Evolutionary conservation across 1,139 yeast genomes (phyloP).

Genomic region (Taphrina wiesneri): DNA sequence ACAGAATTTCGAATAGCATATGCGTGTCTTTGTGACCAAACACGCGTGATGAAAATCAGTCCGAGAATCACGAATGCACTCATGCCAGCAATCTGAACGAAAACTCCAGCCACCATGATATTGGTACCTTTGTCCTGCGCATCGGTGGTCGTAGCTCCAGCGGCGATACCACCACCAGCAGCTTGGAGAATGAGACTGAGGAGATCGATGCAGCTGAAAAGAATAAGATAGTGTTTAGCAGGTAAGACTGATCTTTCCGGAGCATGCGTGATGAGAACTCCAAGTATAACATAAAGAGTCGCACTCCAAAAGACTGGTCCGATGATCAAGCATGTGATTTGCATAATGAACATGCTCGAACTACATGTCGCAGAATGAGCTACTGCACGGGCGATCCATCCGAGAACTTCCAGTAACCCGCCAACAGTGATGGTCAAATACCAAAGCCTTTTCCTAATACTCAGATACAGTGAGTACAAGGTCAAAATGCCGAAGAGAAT

Average conservation of each 20-base stretch:
- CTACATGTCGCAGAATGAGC: slow-evolving; percentile 49
- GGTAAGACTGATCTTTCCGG: slow-evolving; percentile 7
- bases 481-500: slow-evolving; percentile 26
- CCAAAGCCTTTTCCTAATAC: slow-evolving; percentile 12
- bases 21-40: neutral
- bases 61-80: slow-evolving; percentile 60
- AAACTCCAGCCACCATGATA: slow-evolving; percentile 80
- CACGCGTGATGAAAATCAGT: slow-evolving; percentile 54
- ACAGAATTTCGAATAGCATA: slow-evolving; percentile 47
- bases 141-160: slow-evolving; percentile 52
- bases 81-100: slow-evolving; percentile 76
- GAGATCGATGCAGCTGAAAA: slow-evolving; percentile 31
- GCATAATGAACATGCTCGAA: slow-evolving; percentile 58
- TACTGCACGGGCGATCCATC: slow-evolving; percentile 66
- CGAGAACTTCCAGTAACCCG: slow-evolving; percentile 62
- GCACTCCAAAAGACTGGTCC: slow-evolving; percentile 92
- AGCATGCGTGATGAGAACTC: slow-evolving; percentile 8
- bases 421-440: slow-evolving; percentile 20
- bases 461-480: neutral
- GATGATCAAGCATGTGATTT: slow-evolving; percentile 68
- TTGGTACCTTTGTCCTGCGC: slow-evolving; percentile 60
- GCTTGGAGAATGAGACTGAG: slow-evolving; percentile 47
- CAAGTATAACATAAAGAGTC: slow-evolving; percentile 52
- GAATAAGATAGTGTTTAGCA: slow-evolving; percentile 17
- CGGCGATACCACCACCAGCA: slow-evolving; percentile 66